Base-by-base conservation (phyloP, 2,329 filamentous ascomycete species). In the Penicillium verrucosum region DNA sequence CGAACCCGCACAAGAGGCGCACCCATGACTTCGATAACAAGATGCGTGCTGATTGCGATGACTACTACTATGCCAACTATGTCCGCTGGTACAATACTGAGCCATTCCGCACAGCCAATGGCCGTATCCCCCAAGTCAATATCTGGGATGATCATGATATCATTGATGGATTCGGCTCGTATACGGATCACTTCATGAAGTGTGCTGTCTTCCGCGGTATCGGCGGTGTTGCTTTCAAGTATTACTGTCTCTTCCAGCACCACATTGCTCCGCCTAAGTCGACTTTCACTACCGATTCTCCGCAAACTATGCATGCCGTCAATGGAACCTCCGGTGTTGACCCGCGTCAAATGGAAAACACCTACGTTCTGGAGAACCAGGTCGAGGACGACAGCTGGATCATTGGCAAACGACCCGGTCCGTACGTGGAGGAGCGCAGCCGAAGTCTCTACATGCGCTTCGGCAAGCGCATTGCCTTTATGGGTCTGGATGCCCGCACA, bases 191-290 rank as follows among this genome's bases (percentile, higher is more conserved):
- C 64, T 87, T 87, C 74, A 87, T 88, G 85, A 79, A 77, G 66
- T 86, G 83, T 60, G 73, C 83, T 14, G 84, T 87, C 8, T 88
- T 88, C 72, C 78, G 84, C 29, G 85, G 85, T 21, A 86, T 88
- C 65, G 85, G 85, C 27, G 84, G 84, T 27, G 76, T 80, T 21
- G 75, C 77, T 8, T 78, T 77, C 69, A 85, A 84, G 65, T 85
- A 87, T 73, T 87, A 87, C 69, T 78, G 85, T 60, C 77, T 88
- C 14, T 87, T 88, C 75, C 85, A 87, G 65, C 81, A 92, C 66
- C 93, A 97, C 68, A 78, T 95, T 48, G 85, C 92, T 12, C 93
- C 93, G 1, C 92, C 93, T 0, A 80, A 83, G 60, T 92, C 89
- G 30, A 96, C 92, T 1, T 97, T 88, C 72, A 96, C 91, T 3